Conservation (phyloP, 2,329 filamentous ascomycete genomes). For the Domatiomyces globalis region DNA sequence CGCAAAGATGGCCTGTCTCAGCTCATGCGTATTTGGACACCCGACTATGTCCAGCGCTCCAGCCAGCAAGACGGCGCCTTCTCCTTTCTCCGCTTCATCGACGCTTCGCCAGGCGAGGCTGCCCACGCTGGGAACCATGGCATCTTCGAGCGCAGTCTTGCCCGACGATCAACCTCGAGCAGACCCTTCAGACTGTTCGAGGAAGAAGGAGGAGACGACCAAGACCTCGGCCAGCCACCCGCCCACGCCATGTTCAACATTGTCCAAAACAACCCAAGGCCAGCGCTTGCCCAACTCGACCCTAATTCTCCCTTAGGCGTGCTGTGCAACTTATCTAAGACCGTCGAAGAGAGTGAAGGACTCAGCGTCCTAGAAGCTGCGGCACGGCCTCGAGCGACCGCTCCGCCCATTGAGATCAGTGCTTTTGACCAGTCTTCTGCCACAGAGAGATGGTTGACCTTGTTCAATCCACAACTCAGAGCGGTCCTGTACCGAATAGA, state of each 20-base stretch:
- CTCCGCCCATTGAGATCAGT: slow-evolving; percentile 70
- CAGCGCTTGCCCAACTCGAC: slow-evolving; percentile 54
- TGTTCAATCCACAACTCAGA: slow-evolving; percentile 69
- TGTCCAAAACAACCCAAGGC: slow-evolving; percentile 51
- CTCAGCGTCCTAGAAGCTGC: slow-evolving; percentile 69
- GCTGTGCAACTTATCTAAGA: slow-evolving; percentile 64
- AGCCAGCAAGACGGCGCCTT: slow-evolving; percentile 47
- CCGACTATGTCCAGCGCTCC: slow-evolving; percentile 59
- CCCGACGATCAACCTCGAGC: slow-evolving; percentile 33
- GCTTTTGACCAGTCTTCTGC: slow-evolving; percentile 54
- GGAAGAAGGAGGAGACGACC: slow-evolving; percentile 25
- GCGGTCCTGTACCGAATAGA: slow-evolving; percentile 53
- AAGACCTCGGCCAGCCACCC: slow-evolving; percentile 46
- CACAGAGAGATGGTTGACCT: slow-evolving; percentile 53
- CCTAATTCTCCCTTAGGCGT: slow-evolving; percentile 56
- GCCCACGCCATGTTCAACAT: slow-evolving; percentile 73
- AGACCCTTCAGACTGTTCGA: slow-evolving; percentile 49
- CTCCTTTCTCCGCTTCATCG: slow-evolving; percentile 79
- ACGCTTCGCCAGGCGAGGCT: slow-evolving; percentile 59
- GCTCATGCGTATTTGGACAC: slow-evolving; percentile 80
- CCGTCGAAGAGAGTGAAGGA: slow-evolving; percentile 53
- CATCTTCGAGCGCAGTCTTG: slow-evolving; percentile 59
- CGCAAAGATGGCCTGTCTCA: slow-evolving; percentile 60
- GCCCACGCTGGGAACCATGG: slow-evolving; percentile 55
- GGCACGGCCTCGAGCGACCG: slow-evolving; percentile 61